phyloP scores from a whole-genome alignment of 176 grass and related monocot genomes.

The Cymbopogon citratus region DNA sequence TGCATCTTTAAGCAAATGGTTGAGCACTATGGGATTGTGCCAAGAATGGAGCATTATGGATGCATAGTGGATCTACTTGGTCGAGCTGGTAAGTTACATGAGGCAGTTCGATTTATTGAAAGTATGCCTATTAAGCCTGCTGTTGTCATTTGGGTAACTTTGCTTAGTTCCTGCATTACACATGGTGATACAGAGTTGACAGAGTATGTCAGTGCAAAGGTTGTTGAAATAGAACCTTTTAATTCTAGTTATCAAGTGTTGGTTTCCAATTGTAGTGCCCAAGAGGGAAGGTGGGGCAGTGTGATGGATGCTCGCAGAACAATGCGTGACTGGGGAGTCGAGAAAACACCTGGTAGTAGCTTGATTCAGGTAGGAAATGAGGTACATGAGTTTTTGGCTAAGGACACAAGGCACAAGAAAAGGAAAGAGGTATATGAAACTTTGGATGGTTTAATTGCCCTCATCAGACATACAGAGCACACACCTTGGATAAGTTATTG shows the following conservation, averaged over 20 bases:
- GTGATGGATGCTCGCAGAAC: constrained; percentile 29
- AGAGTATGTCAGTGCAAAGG: constrained; percentile 37
- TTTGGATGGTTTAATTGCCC: constrained; percentile 32
- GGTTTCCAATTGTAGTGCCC: constrained; percentile 46
- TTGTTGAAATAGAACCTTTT: constrained; percentile 37
- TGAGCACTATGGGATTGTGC: constrained; percentile 23
- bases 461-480: constrained; percentile 33
- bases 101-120: constrained; percentile 46
- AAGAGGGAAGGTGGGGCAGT: constrained; percentile 39
- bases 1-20: constrained; percentile 45
- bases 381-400: constrained; percentile 51
- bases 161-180: constrained; percentile 43
- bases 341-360: constrained; percentile 50
- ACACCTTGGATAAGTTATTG: not conserved
- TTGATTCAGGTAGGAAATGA: constrained; percentile 42
- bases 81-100: constrained; percentile 44
- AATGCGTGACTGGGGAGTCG: constrained; percentile 27
- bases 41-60: constrained; percentile 47
- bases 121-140: constrained; percentile 33
- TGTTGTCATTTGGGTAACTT: constrained; percentile 46
- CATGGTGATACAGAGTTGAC: constrained; percentile 39
- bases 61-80: constrained; percentile 41
- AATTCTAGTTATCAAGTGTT: constrained; percentile 48
- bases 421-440: constrained; percentile 47
- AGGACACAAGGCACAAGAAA: constrained; percentile 32